Evolutionary conservation across 106 monocot species (phyloP).

Genomic region (Apostasia shenzhenica): DNA sequence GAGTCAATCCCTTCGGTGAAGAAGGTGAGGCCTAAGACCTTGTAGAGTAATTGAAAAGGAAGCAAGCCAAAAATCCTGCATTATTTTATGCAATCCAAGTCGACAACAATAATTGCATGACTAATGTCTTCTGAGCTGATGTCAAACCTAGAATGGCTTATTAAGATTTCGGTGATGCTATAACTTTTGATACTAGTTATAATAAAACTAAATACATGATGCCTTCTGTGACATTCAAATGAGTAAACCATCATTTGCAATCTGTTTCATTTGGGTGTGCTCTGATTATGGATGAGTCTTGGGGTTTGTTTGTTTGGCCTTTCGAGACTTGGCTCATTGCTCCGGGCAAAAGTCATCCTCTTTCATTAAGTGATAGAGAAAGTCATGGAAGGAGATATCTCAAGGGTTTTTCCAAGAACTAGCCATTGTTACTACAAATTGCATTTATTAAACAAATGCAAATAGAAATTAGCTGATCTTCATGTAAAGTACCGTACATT

Average conservation of each 20-base stretch:
- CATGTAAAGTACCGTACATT: slow-evolving; percentile 51
- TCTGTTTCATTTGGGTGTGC: slow-evolving; percentile 58
- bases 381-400: slow-evolving; percentile 71
- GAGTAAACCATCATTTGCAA: slow-evolving; percentile 80
- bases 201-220: slow-evolving; percentile 92
- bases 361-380: slow-evolving; percentile 48
- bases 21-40: slow-evolving; percentile 61
- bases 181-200: slow-evolving; percentile 78
- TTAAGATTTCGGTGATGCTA: slow-evolving; percentile 54
- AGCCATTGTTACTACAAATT: slow-evolving; percentile 65
- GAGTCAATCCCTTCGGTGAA: slow-evolving; percentile 78
- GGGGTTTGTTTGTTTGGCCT: slow-evolving; percentile 77
- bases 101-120: slow-evolving; percentile 81
- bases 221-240: slow-evolving; percentile 75
- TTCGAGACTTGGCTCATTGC: slow-evolving; percentile 86
- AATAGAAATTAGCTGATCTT: slow-evolving; percentile 69
- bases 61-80: slow-evolving; percentile 74
- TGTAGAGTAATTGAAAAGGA: slow-evolving; percentile 60
- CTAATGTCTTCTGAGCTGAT: slow-evolving; percentile 50
- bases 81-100: slow-evolving; percentile 91
- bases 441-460: slow-evolving; percentile 69
- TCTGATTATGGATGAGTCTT: slow-evolving; percentile 88
- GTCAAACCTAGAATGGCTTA: slow-evolving; percentile 44
- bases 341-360: slow-evolving; percentile 56
- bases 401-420: slow-evolving; percentile 52